A percentile compares a stretch with the other conserved stretches of the same genome.
Conservation (phyloP, 106 monocot genomes). For the Apostasia shenzhenica region DNA sequence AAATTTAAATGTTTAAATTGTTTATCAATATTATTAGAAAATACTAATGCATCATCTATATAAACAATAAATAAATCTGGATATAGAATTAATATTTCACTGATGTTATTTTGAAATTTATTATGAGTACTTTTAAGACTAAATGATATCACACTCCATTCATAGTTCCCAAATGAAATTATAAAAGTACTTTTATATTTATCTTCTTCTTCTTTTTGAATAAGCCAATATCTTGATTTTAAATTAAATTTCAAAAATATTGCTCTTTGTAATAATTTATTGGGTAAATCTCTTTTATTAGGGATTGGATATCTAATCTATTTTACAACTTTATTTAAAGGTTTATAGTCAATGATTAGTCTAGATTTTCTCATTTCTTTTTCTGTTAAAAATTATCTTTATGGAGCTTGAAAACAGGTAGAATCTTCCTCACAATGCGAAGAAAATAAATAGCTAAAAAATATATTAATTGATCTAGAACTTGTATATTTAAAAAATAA, state of each 20-base stretch:
- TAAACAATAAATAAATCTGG: too few species aligned
- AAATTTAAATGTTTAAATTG: neutral
- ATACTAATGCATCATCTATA: neutral
- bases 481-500: too few species aligned
- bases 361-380: neutral
- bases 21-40: neutral
- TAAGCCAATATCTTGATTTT: neutral
- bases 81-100: neutral
- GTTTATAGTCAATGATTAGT: neutral
- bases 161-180: neutral
- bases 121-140: neutral
- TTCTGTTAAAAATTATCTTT: neutral
- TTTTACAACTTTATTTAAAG: neutral
- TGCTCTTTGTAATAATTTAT: neutral
- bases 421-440: too few species aligned
- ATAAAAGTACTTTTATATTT: neutral
- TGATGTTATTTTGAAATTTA: neutral
- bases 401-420: too few species aligned
- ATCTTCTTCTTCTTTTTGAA: neutral
- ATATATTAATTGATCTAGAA: too few species aligned
- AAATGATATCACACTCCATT: neutral
- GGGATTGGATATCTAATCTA: neutral
- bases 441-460: too few species aligned
- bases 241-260: neutral
- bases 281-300: neutral